Conservation (phyloP, 1,284 basidiomycete species). For the Chondrostereum purpureum region DNA sequence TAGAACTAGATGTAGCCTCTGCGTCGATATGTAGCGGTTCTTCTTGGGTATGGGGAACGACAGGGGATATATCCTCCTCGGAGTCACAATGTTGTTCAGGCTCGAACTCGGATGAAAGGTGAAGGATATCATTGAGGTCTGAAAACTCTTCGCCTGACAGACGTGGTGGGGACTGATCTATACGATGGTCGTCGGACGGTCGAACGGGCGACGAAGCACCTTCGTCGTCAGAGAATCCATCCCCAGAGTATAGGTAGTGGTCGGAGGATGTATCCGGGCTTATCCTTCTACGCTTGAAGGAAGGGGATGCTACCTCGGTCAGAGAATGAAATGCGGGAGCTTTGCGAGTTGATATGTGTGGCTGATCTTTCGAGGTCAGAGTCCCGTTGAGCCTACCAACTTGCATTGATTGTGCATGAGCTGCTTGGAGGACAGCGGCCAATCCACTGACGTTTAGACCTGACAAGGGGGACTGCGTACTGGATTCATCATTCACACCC, state of each 20-base stretch:
- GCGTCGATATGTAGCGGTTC: too few species aligned
- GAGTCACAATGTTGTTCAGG: conserved; percentile 30
- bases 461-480: conserved; percentile 27
- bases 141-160: conserved; percentile 47
- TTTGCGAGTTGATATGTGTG: conserved; percentile 48
- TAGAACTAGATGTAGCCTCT: conserved; percentile 27
- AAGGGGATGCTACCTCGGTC: conserved; percentile 41
- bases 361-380: conserved; percentile 35
- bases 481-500: conserved; percentile 10
- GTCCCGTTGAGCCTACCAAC: conserved; percentile 39
- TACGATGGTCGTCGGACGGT: background rate
- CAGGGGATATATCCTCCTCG: conserved; percentile 36
- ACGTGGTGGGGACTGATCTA: conserved; percentile 31
- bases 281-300: conserved; percentile 25
- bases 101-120: conserved; percentile 63
- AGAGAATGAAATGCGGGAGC: conserved; percentile 73
- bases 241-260: conserved; percentile 44
- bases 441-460: conserved; percentile 54
- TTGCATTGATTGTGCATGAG: conserved; percentile 53
- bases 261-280: conserved; percentile 44
- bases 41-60: conserved; percentile 40
- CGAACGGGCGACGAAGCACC: background rate
- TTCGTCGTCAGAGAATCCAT: conserved; percentile 21
- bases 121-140: conserved; percentile 71
- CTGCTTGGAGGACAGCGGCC: conserved; percentile 69